Evolutionary conservation across 2,329 filamentous ascomycete genomes (phyloP).

Genomic region (Calonectria pauciramosa): DNA sequence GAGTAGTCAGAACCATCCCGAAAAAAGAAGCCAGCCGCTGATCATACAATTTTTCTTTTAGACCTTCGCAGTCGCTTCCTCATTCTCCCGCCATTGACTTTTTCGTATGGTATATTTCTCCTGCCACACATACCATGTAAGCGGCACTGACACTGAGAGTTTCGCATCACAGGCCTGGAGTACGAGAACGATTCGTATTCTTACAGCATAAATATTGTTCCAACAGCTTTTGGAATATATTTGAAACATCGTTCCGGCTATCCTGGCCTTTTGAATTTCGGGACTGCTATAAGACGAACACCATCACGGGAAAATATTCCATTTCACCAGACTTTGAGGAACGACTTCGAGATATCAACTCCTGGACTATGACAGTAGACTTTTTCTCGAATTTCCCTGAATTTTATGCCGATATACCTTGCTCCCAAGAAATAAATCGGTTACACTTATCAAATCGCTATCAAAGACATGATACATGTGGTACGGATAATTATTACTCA

Average conservation of each 20-base stretch:
- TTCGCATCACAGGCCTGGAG: not conserved
- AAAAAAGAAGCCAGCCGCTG: no score
- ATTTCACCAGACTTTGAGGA: constrained; percentile 5
- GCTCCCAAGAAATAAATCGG: not conserved
- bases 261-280: constrained; percentile 19
- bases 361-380: constrained; percentile 20
- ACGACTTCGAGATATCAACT: not conserved
- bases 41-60: no score
- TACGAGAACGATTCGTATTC: constrained; percentile 21
- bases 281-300: constrained; percentile 17
- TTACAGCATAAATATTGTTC: constrained; percentile 18
- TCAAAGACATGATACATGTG: not conserved
- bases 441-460: not conserved
- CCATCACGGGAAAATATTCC: not conserved
- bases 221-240: constrained; percentile 12
- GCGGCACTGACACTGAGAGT: not conserved
- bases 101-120: constrained; percentile 6
- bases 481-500: not conserved
- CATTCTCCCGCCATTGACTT: constrained; percentile 24
- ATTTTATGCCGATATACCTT: not conserved
- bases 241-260: not conserved
- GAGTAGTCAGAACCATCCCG: no score
- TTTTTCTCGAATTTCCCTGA: constrained; percentile 3
- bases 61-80: constrained; percentile 13
- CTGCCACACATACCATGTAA: no score